Percentiles rank a stretch among this genome's conserved stretches.
These are phyloP conservation scores for Cercis canadensis DNA, from an alignment of 306 rosid genomes.

Conservation along the genomic window DNA sequence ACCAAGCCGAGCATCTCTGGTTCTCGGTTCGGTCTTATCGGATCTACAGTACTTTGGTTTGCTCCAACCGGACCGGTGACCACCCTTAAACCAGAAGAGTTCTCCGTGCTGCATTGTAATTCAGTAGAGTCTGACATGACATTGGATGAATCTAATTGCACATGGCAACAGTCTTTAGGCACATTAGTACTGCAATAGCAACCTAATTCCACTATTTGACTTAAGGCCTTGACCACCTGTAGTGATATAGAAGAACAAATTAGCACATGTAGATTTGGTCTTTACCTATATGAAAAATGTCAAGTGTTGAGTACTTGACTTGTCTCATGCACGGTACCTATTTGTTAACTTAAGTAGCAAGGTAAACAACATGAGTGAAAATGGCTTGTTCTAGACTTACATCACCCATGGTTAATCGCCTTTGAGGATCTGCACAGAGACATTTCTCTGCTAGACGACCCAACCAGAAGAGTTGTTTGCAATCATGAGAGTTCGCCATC, in stretches of 20 bases:
- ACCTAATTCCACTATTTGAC: constrained; percentile 45
- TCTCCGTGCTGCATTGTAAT: constrained; percentile 22
- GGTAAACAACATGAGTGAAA: too few species aligned
- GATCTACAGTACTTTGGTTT: too few species aligned
- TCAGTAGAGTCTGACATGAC: constrained; percentile 33
- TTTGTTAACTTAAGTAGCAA: too few species aligned
- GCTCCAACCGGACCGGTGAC: too few species aligned
- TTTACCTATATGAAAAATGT: not conserved
- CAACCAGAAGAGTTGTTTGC: constrained; percentile 65
- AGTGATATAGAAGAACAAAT: not conserved
- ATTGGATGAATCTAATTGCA: constrained; percentile 45
- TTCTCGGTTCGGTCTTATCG: too few species aligned
- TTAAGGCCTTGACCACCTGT: constrained; percentile 64
- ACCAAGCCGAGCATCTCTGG: too few species aligned
- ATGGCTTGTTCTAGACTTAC: constrained; percentile 25
- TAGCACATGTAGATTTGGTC: not conserved
- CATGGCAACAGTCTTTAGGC: constrained; percentile 52
- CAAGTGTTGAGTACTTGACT: not conserved
- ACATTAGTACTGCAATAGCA: constrained; percentile 35
- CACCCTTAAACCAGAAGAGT: not conserved
- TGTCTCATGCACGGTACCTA: too few species aligned
- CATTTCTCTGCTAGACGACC: constrained; percentile 56
- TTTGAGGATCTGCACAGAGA: constrained; percentile 54
- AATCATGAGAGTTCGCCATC: constrained; percentile 53
- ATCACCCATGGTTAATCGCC: constrained; percentile 52